phyloP scores from a whole-genome alignment of 202 grass and related monocot species.

The Eragrostis tef region DNA sequence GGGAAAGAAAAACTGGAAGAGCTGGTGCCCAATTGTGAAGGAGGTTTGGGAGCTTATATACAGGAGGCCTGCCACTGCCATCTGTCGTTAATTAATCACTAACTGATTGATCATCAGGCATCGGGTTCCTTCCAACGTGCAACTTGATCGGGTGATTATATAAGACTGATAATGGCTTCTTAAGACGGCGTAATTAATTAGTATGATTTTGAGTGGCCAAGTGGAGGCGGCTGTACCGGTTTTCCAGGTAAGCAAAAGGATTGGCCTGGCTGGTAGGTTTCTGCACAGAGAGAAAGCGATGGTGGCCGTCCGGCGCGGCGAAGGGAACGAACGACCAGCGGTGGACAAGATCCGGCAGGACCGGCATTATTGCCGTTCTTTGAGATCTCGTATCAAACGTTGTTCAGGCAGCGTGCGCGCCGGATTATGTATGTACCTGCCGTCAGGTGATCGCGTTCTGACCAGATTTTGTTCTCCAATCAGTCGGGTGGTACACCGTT shows the following conservation, averaged over 20 bases:
- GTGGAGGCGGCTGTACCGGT: slow-evolving; percentile 35
- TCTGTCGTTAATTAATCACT: background rate
- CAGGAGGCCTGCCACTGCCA: background rate
- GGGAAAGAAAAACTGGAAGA: background rate
- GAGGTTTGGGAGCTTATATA: slow-evolving; percentile 17
- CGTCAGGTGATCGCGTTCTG: background rate
- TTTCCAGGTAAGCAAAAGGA: slow-evolving; percentile 35
- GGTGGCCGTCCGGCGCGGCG: background rate
- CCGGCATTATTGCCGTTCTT: slow-evolving; percentile 18
- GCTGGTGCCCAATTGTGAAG: background rate
- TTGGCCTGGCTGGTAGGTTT: slow-evolving; percentile 14
- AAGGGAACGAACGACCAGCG: background rate
- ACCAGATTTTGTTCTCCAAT: background rate
- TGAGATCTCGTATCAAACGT: slow-evolving; percentile 28
- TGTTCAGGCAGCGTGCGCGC: background rate
- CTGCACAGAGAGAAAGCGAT: background rate
- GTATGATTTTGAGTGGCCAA: background rate
- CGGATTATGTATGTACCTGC: too few relatives aligned
- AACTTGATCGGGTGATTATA: slow-evolving; percentile 14
- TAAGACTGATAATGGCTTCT: background rate
- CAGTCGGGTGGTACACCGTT: background rate
- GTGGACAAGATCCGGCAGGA: slow-evolving; percentile 38
- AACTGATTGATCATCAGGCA: background rate
- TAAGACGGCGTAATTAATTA: background rate
- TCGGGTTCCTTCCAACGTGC: slow-evolving; percentile 8